Base-by-base conservation (phyloP, 257 asterid genomes). In the Scutellaria barbata region DNA sequence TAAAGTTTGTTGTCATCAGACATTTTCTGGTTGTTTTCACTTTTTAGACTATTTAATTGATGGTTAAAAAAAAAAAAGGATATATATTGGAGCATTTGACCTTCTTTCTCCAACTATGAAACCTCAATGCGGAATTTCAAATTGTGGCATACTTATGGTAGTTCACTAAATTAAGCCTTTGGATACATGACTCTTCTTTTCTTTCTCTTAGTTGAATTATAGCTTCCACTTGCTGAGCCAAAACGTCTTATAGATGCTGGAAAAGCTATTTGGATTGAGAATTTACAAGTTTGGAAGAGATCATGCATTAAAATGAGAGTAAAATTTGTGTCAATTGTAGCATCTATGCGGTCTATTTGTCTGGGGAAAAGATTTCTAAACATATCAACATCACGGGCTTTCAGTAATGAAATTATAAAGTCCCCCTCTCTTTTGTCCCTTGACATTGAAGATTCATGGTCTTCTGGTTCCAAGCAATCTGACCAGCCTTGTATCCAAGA, bases 361-460 rank as follows among this genome's bases (percentile, higher is more conserved):
- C 68, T 25, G 64, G 39, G 79, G 50, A 78, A 39, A 56, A 62
- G 66, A 64, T 51, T 33, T 50, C 37, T 45, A 5, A 73, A 11
- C 42, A 43, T 65, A 51, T 76, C 72, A 0, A 20, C 55, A 10
- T 50, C 75, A 59, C 78, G 88, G 78, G 54, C 64, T 59, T 78
- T 85, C 33, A 84, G 84, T 70, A 72, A 55, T 71, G 72, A 64
- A 37, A 83, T 79, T 55, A 20, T 89, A 51, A 71, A 76, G 82
- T 85, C 92, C 20, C 97, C 95, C 13, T 45, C 84, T 68, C 91
- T 88, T 72, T 75, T 66, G 66, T 88, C 92, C 18, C 86, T 90
- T 66, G 96, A 90, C 80, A 72, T 69, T 73, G 80, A 74, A 4
- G 96, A 90, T 69, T 63, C 81, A 12, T 90, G 93, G 90, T 71